These are phyloP conservation scores for Aspergillus phoenicis DNA, from an alignment of 2,329 filamentous ascomycete genomes.

Conservation along the genomic window DNA sequence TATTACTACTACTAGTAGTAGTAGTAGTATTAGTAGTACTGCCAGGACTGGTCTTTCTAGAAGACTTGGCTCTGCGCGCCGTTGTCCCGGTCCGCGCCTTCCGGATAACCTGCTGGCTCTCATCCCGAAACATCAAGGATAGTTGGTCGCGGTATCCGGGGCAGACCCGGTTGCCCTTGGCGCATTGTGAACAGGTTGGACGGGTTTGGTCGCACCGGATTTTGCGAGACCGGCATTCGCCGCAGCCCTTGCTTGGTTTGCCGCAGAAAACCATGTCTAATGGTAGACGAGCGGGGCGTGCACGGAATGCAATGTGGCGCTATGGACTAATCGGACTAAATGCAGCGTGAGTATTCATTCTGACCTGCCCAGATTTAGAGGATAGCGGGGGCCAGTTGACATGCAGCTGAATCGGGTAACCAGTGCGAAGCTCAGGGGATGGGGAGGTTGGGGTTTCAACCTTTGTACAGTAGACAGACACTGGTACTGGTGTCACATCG, in stretches of 20 bases:
- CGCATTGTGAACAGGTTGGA: slow-evolving; percentile 65
- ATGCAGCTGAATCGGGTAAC: slow-evolving; percentile 19
- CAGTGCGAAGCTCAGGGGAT: slow-evolving; percentile 18
- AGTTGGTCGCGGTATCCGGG: slow-evolving; percentile 67
- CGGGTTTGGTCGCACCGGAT: slow-evolving; percentile 61
- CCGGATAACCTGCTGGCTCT: slow-evolving; percentile 63
- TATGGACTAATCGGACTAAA: neutral
- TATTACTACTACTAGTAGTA: too few species aligned
- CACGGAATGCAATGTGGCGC: slow-evolving; percentile 4
- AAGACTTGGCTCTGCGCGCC: slow-evolving; percentile 22
- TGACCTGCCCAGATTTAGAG: neutral
- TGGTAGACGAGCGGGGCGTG: slow-evolving; percentile 24
- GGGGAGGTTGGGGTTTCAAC: neutral
- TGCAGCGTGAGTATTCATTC: neutral
- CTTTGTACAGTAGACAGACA: slow-evolving; percentile 7
- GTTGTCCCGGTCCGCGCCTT: slow-evolving; percentile 55
- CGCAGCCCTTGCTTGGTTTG: slow-evolving; percentile 50
- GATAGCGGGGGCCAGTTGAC: neutral
- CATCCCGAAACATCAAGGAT: slow-evolving; percentile 67
- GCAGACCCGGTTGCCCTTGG: slow-evolving; percentile 61
- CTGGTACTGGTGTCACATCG: neutral
- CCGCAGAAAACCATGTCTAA: slow-evolving; percentile 47
- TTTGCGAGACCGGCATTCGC: slow-evolving; percentile 47
- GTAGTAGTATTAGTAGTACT: neutral
- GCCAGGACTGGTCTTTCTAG: slow-evolving; percentile 12